These are phyloP conservation scores for Biscogniauxia sp. DNA, from an alignment of 2,329 filamentous ascomycete genomes.

Conservation along the genomic window DNA sequence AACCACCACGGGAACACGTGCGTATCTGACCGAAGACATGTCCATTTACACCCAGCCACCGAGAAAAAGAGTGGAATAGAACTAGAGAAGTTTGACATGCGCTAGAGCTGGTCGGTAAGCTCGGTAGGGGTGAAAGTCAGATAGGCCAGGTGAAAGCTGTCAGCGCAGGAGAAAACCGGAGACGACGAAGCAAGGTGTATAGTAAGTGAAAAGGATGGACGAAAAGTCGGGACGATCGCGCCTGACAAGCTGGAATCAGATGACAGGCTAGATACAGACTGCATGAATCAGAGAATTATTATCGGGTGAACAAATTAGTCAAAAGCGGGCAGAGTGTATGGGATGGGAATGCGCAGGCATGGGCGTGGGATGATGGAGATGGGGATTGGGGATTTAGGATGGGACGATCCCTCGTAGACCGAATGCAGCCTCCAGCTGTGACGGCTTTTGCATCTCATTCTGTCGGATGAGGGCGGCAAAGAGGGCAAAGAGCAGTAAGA, in stretches of 20 bases:
- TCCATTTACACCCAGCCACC: background rate
- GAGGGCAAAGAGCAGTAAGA: background rate
- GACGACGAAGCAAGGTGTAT: background rate
- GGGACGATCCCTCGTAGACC: conserved; percentile 24
- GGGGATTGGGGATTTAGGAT: conserved; percentile 5
- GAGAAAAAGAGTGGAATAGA: background rate
- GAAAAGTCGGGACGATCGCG: conserved; percentile 16
- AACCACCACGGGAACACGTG: conserved; percentile 10
- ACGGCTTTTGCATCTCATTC: conserved; percentile 20
- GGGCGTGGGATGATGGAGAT: background rate
- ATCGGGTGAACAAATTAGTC: conserved; percentile 26
- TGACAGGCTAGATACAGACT: conserved; percentile 18
- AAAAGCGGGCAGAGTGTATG: conserved; percentile 14
- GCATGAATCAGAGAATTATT: conserved; percentile 18
- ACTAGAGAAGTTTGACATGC: background rate
- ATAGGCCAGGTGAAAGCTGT: background rate
- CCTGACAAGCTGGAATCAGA: conserved; percentile 21
- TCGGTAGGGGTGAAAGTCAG: background rate
- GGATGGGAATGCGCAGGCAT: conserved; percentile 8
- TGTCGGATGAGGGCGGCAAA: conserved; percentile 23
- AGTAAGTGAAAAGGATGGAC: conserved; percentile 15
- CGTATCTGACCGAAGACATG: conserved; percentile 20
- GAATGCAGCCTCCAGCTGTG: conserved; percentile 21
- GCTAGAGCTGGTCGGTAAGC: background rate
- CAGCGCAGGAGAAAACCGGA: background rate